Conservation (phyloP, 78 protist genomes). For the Emiliania huxleyi region DNA sequence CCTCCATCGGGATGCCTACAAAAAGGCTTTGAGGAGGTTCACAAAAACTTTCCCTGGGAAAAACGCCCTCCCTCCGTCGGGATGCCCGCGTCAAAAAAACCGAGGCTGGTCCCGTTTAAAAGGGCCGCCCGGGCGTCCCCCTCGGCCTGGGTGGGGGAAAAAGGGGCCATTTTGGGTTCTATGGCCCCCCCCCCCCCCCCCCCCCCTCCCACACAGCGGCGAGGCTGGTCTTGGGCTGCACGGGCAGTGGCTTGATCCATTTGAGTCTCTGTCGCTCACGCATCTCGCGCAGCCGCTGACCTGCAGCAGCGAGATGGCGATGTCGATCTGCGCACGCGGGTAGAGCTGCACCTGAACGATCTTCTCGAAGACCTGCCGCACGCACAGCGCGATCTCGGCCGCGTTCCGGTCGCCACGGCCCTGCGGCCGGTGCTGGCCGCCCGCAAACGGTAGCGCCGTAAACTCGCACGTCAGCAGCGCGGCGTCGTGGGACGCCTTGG, state of each 20-base stretch:
- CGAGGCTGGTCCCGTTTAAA: conserved; percentile 88
- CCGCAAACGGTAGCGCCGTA: conserved; percentile 69
- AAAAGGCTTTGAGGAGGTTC: no score
- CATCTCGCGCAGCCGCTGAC: no score
- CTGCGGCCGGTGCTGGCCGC: conserved; percentile 39
- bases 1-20: conserved; percentile 83
- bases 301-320: conserved; percentile 76
- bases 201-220: no score
- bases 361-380: conserved; percentile 70
- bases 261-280: no score
- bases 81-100: conserved; percentile 90
- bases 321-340: conserved; percentile 86
- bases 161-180: no score
- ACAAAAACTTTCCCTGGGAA: no score
- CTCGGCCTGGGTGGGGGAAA: no score
- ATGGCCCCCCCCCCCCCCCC: no score
- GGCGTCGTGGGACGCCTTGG: conserved; percentile 51
- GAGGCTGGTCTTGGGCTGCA: no score
- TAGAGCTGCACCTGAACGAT: conserved; percentile 62
- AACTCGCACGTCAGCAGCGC: conserved; percentile 73
- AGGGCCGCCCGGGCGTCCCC: conserved; percentile 81
- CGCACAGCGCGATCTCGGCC: conserved; percentile 52
- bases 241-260: no score
- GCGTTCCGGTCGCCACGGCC: not conserved
- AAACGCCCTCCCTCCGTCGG: conserved; percentile 88